Percentiles rank a stretch among this genome's conserved stretches.
phyloP scores from a whole-genome alignment of 2,329 filamentous ascomycete species.

The Bipolaris sorokiniana region DNA sequence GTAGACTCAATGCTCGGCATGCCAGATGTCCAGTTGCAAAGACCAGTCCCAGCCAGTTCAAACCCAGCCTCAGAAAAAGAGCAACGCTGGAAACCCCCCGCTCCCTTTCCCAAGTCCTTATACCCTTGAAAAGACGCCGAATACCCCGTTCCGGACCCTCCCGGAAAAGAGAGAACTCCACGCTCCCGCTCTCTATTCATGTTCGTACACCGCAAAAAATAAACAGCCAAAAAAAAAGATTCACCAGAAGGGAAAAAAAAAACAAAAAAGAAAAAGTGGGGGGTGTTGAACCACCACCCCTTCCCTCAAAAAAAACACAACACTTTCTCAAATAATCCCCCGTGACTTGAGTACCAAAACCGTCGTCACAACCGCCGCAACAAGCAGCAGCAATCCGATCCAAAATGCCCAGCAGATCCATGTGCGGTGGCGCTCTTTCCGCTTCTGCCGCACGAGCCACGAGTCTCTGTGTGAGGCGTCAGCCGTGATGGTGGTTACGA shows the following conservation, averaged over 20 bases:
- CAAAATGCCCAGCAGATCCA: conserved; percentile 58
- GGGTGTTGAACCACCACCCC: too few species aligned
- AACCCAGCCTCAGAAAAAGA: too few species aligned
- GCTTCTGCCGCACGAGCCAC: conserved; percentile 60
- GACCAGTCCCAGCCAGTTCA: too few species aligned
- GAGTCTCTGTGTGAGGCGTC: conserved; percentile 52
- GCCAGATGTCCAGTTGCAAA: neutral
- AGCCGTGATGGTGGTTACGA: conserved; percentile 41
- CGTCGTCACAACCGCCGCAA: conserved; percentile 54
- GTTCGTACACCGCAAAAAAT: neutral
- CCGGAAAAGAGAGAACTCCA: neutral
- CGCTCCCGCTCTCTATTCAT: neutral
- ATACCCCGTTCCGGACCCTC: neutral
- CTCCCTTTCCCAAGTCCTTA: too few species aligned
- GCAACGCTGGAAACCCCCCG: too few species aligned
- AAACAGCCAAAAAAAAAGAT: neutral
- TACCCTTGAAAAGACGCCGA: neutral
- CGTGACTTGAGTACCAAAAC: conserved; percentile 53
- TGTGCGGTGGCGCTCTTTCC: conserved; percentile 56
- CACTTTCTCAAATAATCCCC: conserved; percentile 31
- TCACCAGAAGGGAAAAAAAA: neutral
- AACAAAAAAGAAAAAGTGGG: neutral
- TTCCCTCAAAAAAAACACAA: neutral
- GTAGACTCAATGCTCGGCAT: neutral
- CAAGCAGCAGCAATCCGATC: conserved; percentile 53